Evolutionary conservation across 2,329 filamentous ascomycete species (phyloP).

Genomic region (Aspergillus thermomutatus): DNA sequence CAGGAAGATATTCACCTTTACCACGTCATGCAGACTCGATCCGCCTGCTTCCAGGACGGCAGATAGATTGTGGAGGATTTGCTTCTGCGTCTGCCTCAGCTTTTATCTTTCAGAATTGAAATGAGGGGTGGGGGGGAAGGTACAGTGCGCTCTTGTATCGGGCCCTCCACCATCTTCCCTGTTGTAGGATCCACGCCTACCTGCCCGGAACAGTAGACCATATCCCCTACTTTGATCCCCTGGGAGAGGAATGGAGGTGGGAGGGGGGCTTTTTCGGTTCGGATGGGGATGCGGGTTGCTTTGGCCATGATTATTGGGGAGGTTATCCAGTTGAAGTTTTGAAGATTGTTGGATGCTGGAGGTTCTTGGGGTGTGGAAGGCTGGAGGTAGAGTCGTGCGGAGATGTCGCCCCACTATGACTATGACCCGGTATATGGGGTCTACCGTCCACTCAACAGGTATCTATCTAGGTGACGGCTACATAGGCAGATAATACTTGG

Average conservation of each 20-base stretch:
- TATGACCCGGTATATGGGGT: background rate
- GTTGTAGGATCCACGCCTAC: constrained; percentile 56
- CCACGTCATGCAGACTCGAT: constrained; percentile 54
- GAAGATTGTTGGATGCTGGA: background rate
- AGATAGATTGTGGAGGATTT: constrained; percentile 53
- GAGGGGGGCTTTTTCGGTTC: constrained; percentile 45
- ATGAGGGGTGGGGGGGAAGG: constrained; percentile 6
- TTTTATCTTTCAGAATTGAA: background rate
- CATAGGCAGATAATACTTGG: background rate
- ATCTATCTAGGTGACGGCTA: background rate
- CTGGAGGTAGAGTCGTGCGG: background rate
- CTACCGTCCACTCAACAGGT: background rate
- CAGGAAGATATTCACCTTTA: constrained; percentile 66
- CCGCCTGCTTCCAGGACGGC: constrained; percentile 59
- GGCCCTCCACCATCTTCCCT: constrained; percentile 52
- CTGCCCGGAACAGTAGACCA: constrained; percentile 65
- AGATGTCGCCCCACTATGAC: background rate
- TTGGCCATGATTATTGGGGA: constrained; percentile 5
- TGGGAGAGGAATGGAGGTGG: constrained; percentile 55
- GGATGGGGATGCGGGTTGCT: constrained; percentile 26
- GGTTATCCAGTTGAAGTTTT: no score
- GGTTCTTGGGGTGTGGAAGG: background rate
- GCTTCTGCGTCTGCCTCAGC: constrained; percentile 36
- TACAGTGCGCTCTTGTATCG: constrained; percentile 53
- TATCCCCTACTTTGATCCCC: constrained; percentile 57